phyloP scores from a whole-genome alignment of 768 basidiomycete species.

The Serendipita vermifera region DNA sequence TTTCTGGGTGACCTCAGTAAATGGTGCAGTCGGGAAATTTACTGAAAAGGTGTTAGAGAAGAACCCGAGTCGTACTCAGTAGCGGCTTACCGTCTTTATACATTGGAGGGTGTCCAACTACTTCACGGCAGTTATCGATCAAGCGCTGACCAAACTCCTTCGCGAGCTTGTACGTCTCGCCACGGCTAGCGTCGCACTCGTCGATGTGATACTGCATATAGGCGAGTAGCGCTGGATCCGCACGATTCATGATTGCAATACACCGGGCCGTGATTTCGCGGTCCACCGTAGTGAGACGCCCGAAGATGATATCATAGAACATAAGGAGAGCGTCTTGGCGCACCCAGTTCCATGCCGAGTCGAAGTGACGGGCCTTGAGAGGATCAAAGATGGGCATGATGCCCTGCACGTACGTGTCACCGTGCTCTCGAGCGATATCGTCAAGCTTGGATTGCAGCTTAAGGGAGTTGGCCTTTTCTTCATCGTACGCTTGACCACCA shows the following conservation, averaged over 20 bases:
- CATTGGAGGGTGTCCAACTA: constrained; percentile 67
- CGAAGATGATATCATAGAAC: constrained; percentile 98
- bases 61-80: background rate
- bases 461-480: constrained; percentile 60
- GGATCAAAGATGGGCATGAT: constrained; percentile 92
- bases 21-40: constrained; percentile 96
- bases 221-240: constrained; percentile 76
- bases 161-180: constrained; percentile 87
- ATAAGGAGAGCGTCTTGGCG: constrained; percentile 92
- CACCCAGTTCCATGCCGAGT: constrained; percentile 99
- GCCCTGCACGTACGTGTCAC: constrained; percentile 84
- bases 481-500: constrained; percentile 80
- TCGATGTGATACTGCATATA: constrained; percentile 97
- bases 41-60: constrained; percentile 29
- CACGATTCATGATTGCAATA: constrained; percentile 94
- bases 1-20: constrained; percentile 83
- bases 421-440: constrained; percentile 80
- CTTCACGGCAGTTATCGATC: constrained; percentile 84
- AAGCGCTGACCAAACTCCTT: constrained; percentile 96
- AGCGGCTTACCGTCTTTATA: constrained; percentile 86
- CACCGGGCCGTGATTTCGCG: constrained; percentile 95
- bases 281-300: constrained; percentile 84
- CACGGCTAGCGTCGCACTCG: constrained; percentile 61
- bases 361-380: constrained; percentile 93
- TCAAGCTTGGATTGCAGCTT: constrained; percentile 79